Evolutionary conservation across 352 stramenopile species (phyloP), one percentile per base, ranked within the genome.

Genomic region (Phytophthora litchii): DNA sequence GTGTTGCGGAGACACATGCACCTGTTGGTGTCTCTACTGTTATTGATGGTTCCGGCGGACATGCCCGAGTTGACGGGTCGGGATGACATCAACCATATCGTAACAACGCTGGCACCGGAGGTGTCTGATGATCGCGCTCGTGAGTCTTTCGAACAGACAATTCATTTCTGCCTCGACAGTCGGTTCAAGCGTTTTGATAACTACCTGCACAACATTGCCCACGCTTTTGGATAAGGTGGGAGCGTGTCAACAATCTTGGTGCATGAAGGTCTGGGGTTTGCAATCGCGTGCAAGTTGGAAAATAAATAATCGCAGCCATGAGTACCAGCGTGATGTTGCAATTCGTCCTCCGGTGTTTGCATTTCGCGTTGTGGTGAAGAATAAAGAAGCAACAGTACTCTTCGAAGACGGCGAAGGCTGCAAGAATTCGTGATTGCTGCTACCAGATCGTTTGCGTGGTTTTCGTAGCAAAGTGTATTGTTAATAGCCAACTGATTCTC

Each of bases 151-250:
- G 83, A 78, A 38, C 72, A 91, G 41, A 83, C 81, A 23, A 92
- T 95, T 60, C 71, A 90, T 52, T 87, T 89, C 66, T 95, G 86
- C 34, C 64, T 94, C 42, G 80, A 89, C 56, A 88, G 76, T 72
- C 86, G 86, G 36, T 94, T 93, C 77, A 95, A 94, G 71, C 83
- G 85, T 45, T 80, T 94, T 60, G 87, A 95, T 71, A 95, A 95
- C 62, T 90, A 84, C 17, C 80, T 96, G 60, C 87, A 96, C 72
- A 76, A 76, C 46, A 69, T 76, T 53, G 67, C 60, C 35, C 67
- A 76, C 38, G 65, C 65, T 12, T 74, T 74, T 52, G 60, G 60
- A 62, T 74, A 66, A 69, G 21, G 27, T 20, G 25, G 29, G 40
- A 40, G 27, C 29, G 32, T 14, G 41, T 29, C 43, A 56, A 59